Evolutionary conservation across 305 asterid species (phyloP).

Genomic region (Solanum chacoense): DNA sequence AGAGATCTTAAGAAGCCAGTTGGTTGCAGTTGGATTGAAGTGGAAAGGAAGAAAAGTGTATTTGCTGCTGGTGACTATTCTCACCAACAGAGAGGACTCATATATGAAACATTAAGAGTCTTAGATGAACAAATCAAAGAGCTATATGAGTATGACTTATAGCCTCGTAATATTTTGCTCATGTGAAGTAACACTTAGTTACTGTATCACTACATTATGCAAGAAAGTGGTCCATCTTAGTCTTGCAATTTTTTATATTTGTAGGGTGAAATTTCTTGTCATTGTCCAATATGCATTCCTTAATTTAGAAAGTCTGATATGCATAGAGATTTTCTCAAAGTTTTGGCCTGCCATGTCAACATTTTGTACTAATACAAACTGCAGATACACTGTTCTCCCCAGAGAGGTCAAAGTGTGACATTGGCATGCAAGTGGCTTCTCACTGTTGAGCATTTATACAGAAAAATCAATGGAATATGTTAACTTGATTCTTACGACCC

Average conservation of each 20-base stretch:
- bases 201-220: neutral
- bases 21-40: conserved; percentile 95
- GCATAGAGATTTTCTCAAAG: neutral
- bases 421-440: neutral
- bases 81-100: conserved; percentile 44
- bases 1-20: conserved; percentile 75
- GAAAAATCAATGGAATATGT: neutral
- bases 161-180: neutral
- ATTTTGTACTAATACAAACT: neutral
- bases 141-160: neutral
- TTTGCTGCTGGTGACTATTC: conserved; percentile 72
- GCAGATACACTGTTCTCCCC: neutral
- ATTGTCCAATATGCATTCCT: neutral
- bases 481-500: neutral
- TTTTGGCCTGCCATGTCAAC: neutral
- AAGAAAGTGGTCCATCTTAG: neutral
- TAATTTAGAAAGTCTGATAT: neutral
- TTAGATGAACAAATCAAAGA: conserved; percentile 66
- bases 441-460: neutral
- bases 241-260: neutral
- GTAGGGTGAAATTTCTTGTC: neutral
- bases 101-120: conserved; percentile 31
- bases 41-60: conserved; percentile 40
- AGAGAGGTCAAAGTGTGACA: neutral
- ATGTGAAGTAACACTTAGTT: neutral